Base-by-base conservation (phyloP, 2,329 filamentous ascomycete genomes). In the Trematosphaeria pertusa region DNA sequence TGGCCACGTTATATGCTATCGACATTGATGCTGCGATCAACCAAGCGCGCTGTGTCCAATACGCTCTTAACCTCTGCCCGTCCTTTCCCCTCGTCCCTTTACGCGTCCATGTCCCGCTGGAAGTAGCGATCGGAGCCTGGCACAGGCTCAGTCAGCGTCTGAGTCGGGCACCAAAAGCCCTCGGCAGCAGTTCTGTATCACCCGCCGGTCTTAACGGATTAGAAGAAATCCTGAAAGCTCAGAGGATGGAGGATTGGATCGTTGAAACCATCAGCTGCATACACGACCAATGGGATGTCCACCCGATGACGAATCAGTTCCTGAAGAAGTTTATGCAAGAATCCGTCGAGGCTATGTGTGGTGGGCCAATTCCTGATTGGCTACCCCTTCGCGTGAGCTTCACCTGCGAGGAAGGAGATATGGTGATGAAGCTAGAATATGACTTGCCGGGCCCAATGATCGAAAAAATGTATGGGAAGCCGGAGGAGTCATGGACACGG, bases 341-440 rank as follows among this genome's bases (percentile, higher is more conserved):
- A 44, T 54, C 59, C 5, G 34, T 65, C 0, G 57, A 64, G 26
- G 50, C 57, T 5, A 59, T 67, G 56, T 50, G 57, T 3, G 63
- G 63, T 18, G 63, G 61, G 6, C 36, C 52, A 11, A 64, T 67
- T 11, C 63, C 63, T 2, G 54, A 60, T 14, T 68, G 65, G 65
- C 40, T 68, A 10, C 65, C 65, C 4, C 48, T 59, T 9, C 52
- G 55, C 6, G 56, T 68, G 3, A 54, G 54, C 2, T 68, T 67
- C 14, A 61, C 64, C 21, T 46, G 50, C 2, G 59, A 67, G 46
- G 59, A 65, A 12, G 64, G 64, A 9, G 54, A 62, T 5, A 61
- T 65, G 56, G 59, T 63, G 2, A 61, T 67, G 52, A 64, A 60
- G 32, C 46, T 66, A n/a, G 61, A 65, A 9, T 67, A 47, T 33